Conservation (phyloP, 495 filamentous ascomycete genomes). For the Hypoxylon cercidicola region DNA sequence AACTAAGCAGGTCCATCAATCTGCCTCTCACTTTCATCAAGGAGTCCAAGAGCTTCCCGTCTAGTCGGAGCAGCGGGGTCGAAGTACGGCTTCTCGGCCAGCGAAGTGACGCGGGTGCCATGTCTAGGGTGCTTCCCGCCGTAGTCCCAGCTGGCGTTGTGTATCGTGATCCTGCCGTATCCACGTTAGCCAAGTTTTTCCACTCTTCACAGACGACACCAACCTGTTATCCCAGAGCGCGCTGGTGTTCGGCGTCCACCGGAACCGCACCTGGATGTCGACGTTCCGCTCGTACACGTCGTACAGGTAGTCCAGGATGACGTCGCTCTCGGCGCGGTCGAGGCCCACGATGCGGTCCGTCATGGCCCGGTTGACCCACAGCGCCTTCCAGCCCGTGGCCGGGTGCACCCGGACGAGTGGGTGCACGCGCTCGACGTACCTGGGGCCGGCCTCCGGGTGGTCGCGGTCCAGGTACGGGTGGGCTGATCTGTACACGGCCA, state of each 20-base stretch:
- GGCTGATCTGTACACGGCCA: constrained; percentile 72
- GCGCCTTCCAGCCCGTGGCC: constrained; percentile 74
- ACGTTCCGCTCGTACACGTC: constrained; percentile 72
- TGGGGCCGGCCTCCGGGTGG: constrained; percentile 68
- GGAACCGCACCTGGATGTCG: constrained; percentile 75
- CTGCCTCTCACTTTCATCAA: constrained; percentile 52
- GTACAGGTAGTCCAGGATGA: constrained; percentile 73
- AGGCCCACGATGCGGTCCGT: constrained; percentile 72
- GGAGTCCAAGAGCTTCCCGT: constrained; percentile 66
- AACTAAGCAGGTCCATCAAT: constrained; percentile 38
- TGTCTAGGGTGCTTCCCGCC: constrained; percentile 70
- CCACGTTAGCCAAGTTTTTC: neutral
- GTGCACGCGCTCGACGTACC: constrained; percentile 71
- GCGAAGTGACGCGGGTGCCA: constrained; percentile 69
- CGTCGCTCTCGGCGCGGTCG: constrained; percentile 71
- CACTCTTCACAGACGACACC: constrained; percentile 18
- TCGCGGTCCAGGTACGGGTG: constrained; percentile 74
- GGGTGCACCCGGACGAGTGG: constrained; percentile 77
- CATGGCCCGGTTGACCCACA: constrained; percentile 76
- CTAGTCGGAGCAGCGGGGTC: constrained; percentile 66
- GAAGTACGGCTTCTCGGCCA: constrained; percentile 75
- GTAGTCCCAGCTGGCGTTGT: constrained; percentile 76
- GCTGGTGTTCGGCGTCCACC: constrained; percentile 69
- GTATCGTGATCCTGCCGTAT: constrained; percentile 67
- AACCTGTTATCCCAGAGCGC: constrained; percentile 74